Conservation (phyloP, 768 basidiomycete genomes). For the Leucocoprinus sp. region DNA sequence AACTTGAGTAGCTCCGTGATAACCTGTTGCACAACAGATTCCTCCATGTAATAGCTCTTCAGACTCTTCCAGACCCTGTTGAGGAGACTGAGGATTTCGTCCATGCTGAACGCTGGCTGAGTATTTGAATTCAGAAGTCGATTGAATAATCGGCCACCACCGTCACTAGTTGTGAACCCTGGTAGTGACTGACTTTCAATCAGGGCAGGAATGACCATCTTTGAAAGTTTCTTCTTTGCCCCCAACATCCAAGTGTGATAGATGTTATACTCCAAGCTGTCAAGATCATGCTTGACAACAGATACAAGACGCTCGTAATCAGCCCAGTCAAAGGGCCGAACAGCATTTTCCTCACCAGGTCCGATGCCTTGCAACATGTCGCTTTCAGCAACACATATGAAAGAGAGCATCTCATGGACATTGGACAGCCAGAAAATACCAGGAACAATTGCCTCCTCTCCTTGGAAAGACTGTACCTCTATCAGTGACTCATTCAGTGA, state of each 20-base stretch:
- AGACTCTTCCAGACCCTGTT: constrained; percentile 98
- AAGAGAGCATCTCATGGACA: constrained; percentile 98
- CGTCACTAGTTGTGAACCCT: constrained; percentile 94
- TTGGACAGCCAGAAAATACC: constrained; percentile 99
- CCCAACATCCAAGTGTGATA: constrained; percentile 99
- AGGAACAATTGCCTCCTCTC: constrained; percentile 93
- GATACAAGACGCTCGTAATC: constrained; percentile 94
- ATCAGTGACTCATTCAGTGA: constrained; percentile 1
- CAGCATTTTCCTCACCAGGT: constrained; percentile 87
- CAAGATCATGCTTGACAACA: constrained; percentile 98
- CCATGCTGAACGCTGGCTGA: constrained; percentile 93
- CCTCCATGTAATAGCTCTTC: constrained; percentile 98
- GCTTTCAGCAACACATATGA: constrained; percentile 97
- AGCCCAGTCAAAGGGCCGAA: constrained; percentile 92
- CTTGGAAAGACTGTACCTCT: constrained; percentile 62
- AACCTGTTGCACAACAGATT: constrained; percentile 92
- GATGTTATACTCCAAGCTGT: constrained; percentile 98
- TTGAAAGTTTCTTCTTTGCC: constrained; percentile 89
- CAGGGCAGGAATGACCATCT: constrained; percentile 99
- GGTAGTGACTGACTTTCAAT: constrained; percentile 97
- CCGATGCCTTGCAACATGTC: constrained; percentile 98
- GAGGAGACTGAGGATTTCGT: constrained; percentile 91
- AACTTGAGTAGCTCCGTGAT: constrained; percentile 91
- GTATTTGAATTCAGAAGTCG: constrained; percentile 81
- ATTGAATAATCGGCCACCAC: constrained; percentile 88